Conservation (phyloP, 2,329 filamentous ascomycete species). For the Thelonectria olida region DNA sequence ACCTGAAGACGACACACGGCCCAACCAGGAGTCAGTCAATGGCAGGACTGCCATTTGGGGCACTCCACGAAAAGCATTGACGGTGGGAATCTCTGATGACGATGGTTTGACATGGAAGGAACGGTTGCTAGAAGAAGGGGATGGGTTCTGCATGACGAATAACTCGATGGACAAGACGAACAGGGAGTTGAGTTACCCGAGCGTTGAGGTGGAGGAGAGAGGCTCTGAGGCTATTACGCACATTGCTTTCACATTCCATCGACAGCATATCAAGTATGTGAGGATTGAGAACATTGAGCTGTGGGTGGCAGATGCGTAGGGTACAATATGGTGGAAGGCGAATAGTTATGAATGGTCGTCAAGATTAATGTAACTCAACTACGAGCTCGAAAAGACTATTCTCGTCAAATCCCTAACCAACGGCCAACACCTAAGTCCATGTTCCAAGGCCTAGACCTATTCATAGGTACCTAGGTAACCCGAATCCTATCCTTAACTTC, state of each 20-base stretch:
- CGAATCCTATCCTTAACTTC: no score
- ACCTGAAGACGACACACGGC: slow-evolving; percentile 49
- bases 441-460: no score
- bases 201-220: slow-evolving; percentile 44
- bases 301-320: slow-evolving; percentile 30
- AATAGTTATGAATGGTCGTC: no score
- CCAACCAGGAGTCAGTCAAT: slow-evolving; percentile 47
- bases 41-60: slow-evolving; percentile 55
- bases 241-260: slow-evolving; percentile 53
- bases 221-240: slow-evolving; percentile 37
- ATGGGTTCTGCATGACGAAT: slow-evolving; percentile 57
- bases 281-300: slow-evolving; percentile 38
- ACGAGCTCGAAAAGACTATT: no score
- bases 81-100: slow-evolving; percentile 47
- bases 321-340: no score
- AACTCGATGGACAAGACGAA: slow-evolving; percentile 53
- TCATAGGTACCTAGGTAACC: no score
- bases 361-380: no score
- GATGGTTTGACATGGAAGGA: slow-evolving; percentile 49
- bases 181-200: slow-evolving; percentile 55
- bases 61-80: slow-evolving; percentile 48
- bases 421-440: no score
- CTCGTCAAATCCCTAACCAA: no score
- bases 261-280: slow-evolving; percentile 54
- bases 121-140: slow-evolving; percentile 52